These are phyloP conservation scores for Tripterygium wilfordii DNA, from an alignment of 177 flowering plant genomes.

Conservation along the genomic window DNA sequence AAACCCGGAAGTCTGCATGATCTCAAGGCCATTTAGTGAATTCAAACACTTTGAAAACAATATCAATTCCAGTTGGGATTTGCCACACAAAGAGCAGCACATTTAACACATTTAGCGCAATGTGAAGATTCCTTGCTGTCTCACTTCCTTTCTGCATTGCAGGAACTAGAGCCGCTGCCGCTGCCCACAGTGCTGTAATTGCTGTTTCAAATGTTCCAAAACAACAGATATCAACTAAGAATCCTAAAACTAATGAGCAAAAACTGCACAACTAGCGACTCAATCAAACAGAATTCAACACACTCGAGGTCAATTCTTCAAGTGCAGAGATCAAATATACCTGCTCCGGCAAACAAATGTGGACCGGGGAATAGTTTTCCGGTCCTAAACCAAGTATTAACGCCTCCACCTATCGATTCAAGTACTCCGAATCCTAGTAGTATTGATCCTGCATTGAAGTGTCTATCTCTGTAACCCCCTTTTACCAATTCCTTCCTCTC, in stretches of 20 bases:
- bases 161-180: conserved; percentile 91
- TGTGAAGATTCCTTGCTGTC: conserved; percentile 90
- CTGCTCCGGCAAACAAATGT: conserved; percentile 92
- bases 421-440: conserved; percentile 75
- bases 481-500: conserved; percentile 81
- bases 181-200: conserved; percentile 95
- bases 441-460: conserved; percentile 85
- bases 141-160: conserved; percentile 92
- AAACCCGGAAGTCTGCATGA: not conserved
- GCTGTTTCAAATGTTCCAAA: conserved; percentile 31
- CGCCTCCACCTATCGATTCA: conserved; percentile 70
- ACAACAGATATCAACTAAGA: not conserved
- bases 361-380: conserved; percentile 91
- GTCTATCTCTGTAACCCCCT: conserved; percentile 76
- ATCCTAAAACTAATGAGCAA: not conserved
- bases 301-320: not conserved
- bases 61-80: conserved; percentile 88
- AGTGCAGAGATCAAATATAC: conserved; percentile 16
- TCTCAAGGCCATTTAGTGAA: conserved; percentile 87
- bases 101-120: conserved; percentile 69
- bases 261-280: not conserved
- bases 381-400: conserved; percentile 82
- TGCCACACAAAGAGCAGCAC: conserved; percentile 77
- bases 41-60: conserved; percentile 77
- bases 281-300: not conserved